Evolutionary conservation across 2,329 filamentous ascomycete species (phyloP).

Genomic region (Xylaria sp.): DNA sequence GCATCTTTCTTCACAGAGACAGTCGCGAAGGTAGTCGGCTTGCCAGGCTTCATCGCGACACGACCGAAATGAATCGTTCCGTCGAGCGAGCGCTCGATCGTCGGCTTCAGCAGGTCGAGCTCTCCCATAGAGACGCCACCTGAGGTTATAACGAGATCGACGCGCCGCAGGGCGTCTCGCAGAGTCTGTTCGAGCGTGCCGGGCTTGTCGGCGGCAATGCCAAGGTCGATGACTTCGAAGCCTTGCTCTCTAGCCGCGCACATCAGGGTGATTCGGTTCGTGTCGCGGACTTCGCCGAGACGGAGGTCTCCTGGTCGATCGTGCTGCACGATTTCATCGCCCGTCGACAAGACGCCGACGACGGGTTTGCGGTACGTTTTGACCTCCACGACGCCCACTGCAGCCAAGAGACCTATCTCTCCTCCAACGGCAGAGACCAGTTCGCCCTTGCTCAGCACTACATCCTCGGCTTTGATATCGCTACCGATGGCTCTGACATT

Average conservation of each 20-base stretch:
- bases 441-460: conserved; percentile 80
- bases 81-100: conserved; percentile 87
- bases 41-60: conserved; percentile 97
- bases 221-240: conserved; percentile 83
- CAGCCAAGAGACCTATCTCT: conserved; percentile 88
- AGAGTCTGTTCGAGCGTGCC: conserved; percentile 80
- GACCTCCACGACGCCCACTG: conserved; percentile 79
- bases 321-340: conserved; percentile 90
- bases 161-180: conserved; percentile 75
- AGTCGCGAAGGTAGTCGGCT: conserved; percentile 96
- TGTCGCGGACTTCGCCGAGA: conserved; percentile 90
- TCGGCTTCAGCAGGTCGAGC: conserved; percentile 94
- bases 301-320: conserved; percentile 69
- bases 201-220: conserved; percentile 81
- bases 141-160: conserved; percentile 88
- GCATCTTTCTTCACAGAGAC: conserved; percentile 71
- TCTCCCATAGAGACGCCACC: conserved; percentile 99
- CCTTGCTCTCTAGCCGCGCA: conserved; percentile 79
- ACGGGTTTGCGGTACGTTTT: conserved; percentile 79
- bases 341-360: conserved; percentile 89
- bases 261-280: conserved; percentile 88
- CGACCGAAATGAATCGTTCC: conserved; percentile 96
- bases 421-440: conserved; percentile 88
- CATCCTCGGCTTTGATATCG: conserved; percentile 76
- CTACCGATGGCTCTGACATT: conserved; percentile 93